A percentile compares a stretch with the other conserved stretches of the same genome.
These are phyloP conservation scores for Monilinia fructicola DNA, from an alignment of 2,329 filamentous ascomycete genomes.

Conservation along the genomic window DNA sequence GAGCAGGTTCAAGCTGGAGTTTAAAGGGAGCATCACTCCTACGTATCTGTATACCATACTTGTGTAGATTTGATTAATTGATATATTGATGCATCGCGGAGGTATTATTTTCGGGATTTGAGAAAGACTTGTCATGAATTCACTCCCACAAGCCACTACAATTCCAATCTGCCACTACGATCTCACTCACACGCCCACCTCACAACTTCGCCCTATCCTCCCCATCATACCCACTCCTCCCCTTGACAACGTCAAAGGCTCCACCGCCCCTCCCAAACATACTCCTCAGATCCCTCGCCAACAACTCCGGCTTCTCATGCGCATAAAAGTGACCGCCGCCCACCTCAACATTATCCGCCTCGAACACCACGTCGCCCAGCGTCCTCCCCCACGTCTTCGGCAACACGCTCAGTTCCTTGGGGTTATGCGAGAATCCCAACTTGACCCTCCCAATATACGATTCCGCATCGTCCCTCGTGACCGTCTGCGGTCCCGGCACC, in stretches of 20 bases:
- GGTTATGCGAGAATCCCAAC: conserved; percentile 54
- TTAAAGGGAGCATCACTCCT: no score
- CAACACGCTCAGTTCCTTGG: conserved; percentile 55
- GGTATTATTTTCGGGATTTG: no score
- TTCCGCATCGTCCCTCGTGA: conserved; percentile 37
- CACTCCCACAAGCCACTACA: no score
- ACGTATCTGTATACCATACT: no score
- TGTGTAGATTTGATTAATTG: no score
- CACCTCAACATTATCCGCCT: conserved; percentile 41
- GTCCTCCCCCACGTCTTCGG: conserved; percentile 58
- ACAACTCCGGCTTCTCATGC: conserved; percentile 54
- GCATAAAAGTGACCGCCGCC: conserved; percentile 59
- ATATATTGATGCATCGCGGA: no score
- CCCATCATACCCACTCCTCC: conserved; percentile 36
- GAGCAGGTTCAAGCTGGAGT: no score
- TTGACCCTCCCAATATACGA: conserved; percentile 33
- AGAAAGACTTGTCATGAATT: no score
- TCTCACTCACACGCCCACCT: not conserved
- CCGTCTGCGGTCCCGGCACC: conserved; percentile 27
- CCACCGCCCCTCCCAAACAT: conserved; percentile 58
- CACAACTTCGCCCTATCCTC: conserved; percentile 28
- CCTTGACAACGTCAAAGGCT: conserved; percentile 42
- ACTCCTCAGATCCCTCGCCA: conserved; percentile 53
- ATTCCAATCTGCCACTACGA: no score
- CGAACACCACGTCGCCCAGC: conserved; percentile 60